Evolutionary conservation across 208 protist species (phyloP), one percentile per base, ranked within the genome.

Genomic region (Leishmania aethiopica): DNA sequence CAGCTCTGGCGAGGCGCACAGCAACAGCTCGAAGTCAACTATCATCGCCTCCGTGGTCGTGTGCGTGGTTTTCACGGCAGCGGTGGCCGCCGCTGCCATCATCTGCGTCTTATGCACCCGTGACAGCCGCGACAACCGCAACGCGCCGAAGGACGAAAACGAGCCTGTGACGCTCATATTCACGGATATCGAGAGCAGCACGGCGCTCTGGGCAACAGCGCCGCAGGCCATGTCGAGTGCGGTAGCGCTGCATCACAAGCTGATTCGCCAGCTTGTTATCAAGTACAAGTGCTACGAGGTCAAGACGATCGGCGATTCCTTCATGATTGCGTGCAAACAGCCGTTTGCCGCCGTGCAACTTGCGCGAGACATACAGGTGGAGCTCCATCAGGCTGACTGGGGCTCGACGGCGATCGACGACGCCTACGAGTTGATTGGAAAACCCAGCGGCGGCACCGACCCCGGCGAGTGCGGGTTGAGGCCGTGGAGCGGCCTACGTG

Each of bases 261-360:
- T 94, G 47, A 86, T 94, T 42, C 91, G 94, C 59, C 80, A 79
- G 62, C 78, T 91, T 57, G 90, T 97, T 70, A 81, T 84, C 47
- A 86, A 82, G 79, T 79, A 91, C 82, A 86, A 85, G 85, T 92
- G 84, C 67, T 92, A 94, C 69, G 91, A 95, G 80, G 93, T 96
- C 55, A 95, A 96, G 85, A 91, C 84, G 28, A 85, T 94, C 40
- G 94, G 92, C 25, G 92, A 96, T 74, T 87, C 82, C 45, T 96
- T 97, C 79, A 96, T 96, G 79, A 93, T 97, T 76, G 93, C 91
- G 1, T 90, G 81, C 70, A 75, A 45, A 1, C 59, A 90, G 64
- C 49, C 88, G 45, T 78, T 89, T n/a, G 66, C 66, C 25, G 88
- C 85, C 15, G 51, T 96, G 74, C 59, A 92, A 69, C 80, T 95